Percentiles rank a stretch among this genome's conserved stretches.
These are phyloP conservation scores for Eragrostis curvula DNA, from an alignment of 176 grass and related monocot genomes.

Conservation along the genomic window DNA sequence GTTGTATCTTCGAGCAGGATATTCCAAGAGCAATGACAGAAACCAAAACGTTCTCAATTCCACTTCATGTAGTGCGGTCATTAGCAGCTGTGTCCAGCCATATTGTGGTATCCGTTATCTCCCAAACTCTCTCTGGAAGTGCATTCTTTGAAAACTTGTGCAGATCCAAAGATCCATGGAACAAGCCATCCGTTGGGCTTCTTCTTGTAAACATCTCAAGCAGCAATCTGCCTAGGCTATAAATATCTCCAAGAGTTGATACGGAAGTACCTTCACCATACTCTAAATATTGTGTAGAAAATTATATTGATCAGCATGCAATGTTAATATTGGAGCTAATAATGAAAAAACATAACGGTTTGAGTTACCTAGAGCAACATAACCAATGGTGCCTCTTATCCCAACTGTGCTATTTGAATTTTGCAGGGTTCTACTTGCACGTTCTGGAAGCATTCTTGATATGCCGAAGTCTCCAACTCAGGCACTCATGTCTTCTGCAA, in stretches of 20 bases:
- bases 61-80: not conserved
- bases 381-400: not conserved
- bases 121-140: conserved; percentile 15
- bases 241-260: conserved; percentile 34
- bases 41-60: conserved; percentile 17
- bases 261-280: conserved; percentile 17
- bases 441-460: conserved; percentile 40
- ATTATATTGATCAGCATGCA: not conserved
- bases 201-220: conserved; percentile 40
- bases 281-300: not conserved
- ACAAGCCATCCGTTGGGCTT: conserved; percentile 8
- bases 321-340: not conserved
- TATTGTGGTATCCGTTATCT: conserved; percentile 31
- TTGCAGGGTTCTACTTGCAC: not conserved
- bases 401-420: not conserved
- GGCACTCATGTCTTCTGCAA: conserved; percentile 50
- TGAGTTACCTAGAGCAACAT: not conserved
- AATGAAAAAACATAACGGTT: not conserved
- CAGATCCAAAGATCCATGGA: not conserved
- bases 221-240: conserved; percentile 38
- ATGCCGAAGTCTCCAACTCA: conserved; percentile 58
- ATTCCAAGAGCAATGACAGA: conserved; percentile 3
- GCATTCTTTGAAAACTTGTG: not conserved
- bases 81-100: not conserved
- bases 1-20: conserved; percentile 18